Conservation (phyloP, 2,329 filamentous ascomycete species). For the Botrytis cinerea region DNA sequence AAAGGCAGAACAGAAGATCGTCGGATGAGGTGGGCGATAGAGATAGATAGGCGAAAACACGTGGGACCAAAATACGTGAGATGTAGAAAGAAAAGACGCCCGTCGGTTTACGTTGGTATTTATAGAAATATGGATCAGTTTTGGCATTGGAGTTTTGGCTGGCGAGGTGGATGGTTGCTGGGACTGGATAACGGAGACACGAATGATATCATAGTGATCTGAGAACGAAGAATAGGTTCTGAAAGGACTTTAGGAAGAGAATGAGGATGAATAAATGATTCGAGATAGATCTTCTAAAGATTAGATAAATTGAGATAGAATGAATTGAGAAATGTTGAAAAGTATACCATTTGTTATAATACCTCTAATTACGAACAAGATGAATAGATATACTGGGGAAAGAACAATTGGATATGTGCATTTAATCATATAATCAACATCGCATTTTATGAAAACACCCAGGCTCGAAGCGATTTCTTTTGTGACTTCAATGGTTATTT, state of each 20-base stretch:
- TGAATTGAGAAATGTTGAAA: neutral
- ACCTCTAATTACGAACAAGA: neutral
- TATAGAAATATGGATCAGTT: neutral
- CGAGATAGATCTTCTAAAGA: neutral
- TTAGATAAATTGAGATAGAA: neutral
- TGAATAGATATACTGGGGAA: neutral
- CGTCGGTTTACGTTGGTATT: neutral
- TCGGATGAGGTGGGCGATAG: no score
- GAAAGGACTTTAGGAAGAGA: neutral
- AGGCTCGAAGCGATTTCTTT: no score
- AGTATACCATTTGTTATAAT: neutral
- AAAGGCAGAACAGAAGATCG: neutral
- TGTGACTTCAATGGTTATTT: no score
- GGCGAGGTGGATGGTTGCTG: neutral
- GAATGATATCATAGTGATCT: neutral
- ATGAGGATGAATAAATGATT: neutral
- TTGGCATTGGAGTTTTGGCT: neutral
- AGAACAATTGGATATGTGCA: no score
- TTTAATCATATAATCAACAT: no score
- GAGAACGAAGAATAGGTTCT: neutral
- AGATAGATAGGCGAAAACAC: neutral
- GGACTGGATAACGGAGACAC: neutral
- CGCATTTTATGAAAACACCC: no score
- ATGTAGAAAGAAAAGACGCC: neutral
- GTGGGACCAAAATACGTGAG: neutral